Evolutionary conservation across 495 filamentous ascomycete species (phyloP).

Genomic region (Neurospora cerealis): DNA sequence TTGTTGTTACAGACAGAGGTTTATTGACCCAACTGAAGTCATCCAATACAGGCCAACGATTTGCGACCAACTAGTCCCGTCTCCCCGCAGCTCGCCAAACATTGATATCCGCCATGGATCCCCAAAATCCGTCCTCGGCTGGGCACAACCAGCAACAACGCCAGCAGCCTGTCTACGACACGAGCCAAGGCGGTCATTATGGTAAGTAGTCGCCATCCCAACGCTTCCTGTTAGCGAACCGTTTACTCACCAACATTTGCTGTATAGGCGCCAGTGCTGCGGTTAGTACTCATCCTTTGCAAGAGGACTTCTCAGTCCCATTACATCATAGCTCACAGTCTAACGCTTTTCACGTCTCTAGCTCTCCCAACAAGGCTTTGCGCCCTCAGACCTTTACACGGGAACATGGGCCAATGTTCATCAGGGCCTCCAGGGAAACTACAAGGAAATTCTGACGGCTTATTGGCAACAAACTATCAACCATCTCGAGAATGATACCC

Average conservation of each 20-base stretch:
- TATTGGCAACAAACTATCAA: slow-evolving; percentile 99
- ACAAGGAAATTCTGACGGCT: slow-evolving; percentile 92
- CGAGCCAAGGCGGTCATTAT: slow-evolving; percentile 76
- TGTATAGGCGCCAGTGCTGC: slow-evolving; percentile 66
- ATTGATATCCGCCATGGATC: slow-evolving; percentile 30
- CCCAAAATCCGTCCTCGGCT: slow-evolving; percentile 32
- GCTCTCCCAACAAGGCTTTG: slow-evolving; percentile 69
- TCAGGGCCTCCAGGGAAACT: slow-evolving; percentile 85
- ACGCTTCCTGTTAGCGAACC: not conserved
- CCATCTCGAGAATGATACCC: slow-evolving; percentile 84
- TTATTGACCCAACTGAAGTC: not conserved
- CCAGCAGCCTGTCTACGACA: slow-evolving; percentile 66
- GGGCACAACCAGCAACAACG: slow-evolving; percentile 26
- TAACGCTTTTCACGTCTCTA: slow-evolving; percentile 19
- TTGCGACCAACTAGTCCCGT: slow-evolving; percentile 1
- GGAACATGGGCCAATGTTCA: slow-evolving; percentile 96
- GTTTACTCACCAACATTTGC: slow-evolving; percentile 13
- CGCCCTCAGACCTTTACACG: slow-evolving; percentile 80
- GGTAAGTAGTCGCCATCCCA: slow-evolving; percentile 45
- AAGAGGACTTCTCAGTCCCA: not conserved
- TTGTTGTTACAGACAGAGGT: not conserved
- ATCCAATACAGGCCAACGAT: slow-evolving; percentile 3
- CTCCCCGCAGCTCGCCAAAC: not conserved
- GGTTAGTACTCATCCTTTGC: slow-evolving; percentile 40
- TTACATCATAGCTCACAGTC: slow-evolving; percentile 3